Evolutionary conservation across 2,329 filamentous ascomycete genomes (phyloP), one percentile per base, ranked within the genome.

Genomic region (Sarocladium oryzae): DNA sequence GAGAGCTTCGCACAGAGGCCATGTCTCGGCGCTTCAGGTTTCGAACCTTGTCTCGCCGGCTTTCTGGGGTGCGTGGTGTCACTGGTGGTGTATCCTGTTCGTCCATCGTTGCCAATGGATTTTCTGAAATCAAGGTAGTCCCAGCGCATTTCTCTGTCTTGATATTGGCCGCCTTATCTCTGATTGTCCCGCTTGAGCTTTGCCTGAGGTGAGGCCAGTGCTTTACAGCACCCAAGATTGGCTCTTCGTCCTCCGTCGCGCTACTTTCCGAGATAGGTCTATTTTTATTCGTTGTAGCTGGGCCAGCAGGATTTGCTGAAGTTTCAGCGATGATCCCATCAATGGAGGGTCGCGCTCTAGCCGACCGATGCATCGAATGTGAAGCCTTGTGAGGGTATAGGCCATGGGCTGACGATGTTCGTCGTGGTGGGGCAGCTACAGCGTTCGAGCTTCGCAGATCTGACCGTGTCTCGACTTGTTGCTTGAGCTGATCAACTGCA

Each of bases 1-100:
- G 16, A 11, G 8, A 15, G n/a, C 11, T 24, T 4, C 61, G 57
- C 4, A 63, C 54, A 4, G 66, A 63, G 52, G 72, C 68, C 53
- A 73, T 63, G 30, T 73, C 71, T 15, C 68, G 62, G 49, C 62
- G 61, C 54, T 71, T 72, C 57, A 64, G 66, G 16, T 70, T 67
- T 20, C 64, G 66, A 4, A 73, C 71, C 41, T 61, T 64, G 5
- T 72, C 69, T 16, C 61, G 61, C 15, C 69, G 66, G 37, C 59
- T 69, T 28, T 62, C 58, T 4, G 59, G 51, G 13, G 62, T 63
- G 9, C 37, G 53, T 4, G 56, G 50, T n/a, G 54, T 52, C 5
- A 57, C 52, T 1, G 60, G 57, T 2, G 43, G 51, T 50, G 56
- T 53, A 43, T 46, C 52, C 10, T 51, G 32, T 57, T 51, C 49